phyloP scores from a whole-genome alignment of 208 protist species.

The Jaenimonas drosophilae region DNA sequence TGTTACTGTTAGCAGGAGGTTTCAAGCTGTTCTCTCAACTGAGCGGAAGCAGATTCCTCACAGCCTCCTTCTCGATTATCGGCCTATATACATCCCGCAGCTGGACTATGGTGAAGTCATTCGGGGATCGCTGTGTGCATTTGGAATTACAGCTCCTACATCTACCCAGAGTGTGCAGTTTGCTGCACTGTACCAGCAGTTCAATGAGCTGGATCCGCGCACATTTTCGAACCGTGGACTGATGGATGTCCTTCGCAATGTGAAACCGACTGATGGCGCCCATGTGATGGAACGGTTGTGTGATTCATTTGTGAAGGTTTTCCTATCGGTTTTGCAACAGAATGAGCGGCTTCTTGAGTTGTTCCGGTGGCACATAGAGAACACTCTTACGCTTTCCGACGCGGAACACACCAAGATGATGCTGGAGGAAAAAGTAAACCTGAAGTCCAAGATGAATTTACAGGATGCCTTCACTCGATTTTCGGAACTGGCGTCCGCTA shows the following conservation, averaged over 20 bases:
- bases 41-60: conserved; percentile 14
- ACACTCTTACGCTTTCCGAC: conserved; percentile 18
- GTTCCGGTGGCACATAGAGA: conserved; percentile 29
- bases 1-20: conserved; percentile 15
- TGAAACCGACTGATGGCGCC: conserved; percentile 2
- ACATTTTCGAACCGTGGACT: conserved; percentile 42
- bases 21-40: conserved; percentile 27
- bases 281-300: conserved; percentile 17
- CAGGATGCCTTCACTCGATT: conserved; percentile 27
- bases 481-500: conserved; percentile 29
- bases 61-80: conserved; percentile 21
- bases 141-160: conserved; percentile 20
- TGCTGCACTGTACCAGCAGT: conserved; percentile 42
- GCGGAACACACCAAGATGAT: conserved; percentile 3
- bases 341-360: conserved; percentile 22
- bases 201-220: conserved; percentile 23
- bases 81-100: conserved; percentile 26
- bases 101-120: conserved; percentile 24
- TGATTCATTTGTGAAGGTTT: conserved; percentile 27
- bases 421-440: conserved; percentile 7
- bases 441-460: not conserved
- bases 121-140: conserved; percentile 29
- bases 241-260: conserved; percentile 22
- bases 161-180: conserved; percentile 24
- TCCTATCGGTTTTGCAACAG: conserved; percentile 19